Conservation (phyloP, 345 rosid genomes). For the Clausena lansium region DNA sequence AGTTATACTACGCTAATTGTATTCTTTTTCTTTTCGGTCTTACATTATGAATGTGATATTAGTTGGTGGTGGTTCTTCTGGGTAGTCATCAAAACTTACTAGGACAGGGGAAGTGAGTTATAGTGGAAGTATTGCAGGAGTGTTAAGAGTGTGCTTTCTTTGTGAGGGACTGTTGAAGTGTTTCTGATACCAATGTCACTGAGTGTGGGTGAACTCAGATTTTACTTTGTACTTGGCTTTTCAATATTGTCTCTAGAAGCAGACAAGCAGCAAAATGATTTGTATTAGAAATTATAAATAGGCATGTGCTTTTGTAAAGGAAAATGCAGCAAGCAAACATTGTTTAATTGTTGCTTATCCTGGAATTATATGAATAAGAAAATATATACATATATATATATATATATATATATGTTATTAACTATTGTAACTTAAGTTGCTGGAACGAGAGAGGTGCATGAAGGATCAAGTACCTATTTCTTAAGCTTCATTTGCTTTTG, state of each 20-base stretch:
- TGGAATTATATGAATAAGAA: background rate
- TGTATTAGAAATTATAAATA: background rate
- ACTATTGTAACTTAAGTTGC: background rate
- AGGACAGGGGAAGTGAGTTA: background rate
- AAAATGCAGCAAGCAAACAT: background rate
- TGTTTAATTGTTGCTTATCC: background rate
- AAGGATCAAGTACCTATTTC: background rate
- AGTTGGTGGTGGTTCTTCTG: background rate
- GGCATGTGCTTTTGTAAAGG: background rate
- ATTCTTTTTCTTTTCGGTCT: background rate
- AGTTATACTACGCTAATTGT: background rate
- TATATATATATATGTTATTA: too few relatives aligned
- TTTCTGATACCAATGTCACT: too few relatives aligned
- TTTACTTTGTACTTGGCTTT: background rate
- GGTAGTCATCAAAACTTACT: background rate
- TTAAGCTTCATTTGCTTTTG: conserved; percentile 5
- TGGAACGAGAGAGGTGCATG: background rate
- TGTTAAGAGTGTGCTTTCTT: background rate
- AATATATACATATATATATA: too few relatives aligned
- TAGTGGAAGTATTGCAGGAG: background rate
- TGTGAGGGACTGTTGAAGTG: background rate
- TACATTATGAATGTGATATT: background rate
- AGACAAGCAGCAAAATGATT: background rate
- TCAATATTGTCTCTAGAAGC: background rate
- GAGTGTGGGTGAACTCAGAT: background rate